Evolutionary conservation across 2,329 filamentous ascomycete species (phyloP), one percentile per base, ranked within the genome.

Genomic region (Corinectria fuckeliana): DNA sequence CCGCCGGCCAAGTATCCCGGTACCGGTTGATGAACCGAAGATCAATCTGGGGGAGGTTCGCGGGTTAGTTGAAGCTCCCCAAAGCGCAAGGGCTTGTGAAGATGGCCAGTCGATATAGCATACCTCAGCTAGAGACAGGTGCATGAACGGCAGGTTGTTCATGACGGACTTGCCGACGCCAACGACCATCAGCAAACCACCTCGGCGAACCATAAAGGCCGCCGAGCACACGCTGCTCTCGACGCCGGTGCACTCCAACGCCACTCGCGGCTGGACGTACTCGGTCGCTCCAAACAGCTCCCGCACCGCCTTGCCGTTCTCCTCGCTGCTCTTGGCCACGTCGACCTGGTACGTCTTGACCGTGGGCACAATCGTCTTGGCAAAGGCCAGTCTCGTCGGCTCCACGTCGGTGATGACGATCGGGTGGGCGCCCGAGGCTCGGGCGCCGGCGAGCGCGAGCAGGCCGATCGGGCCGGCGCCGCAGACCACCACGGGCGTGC

Each of bases 11-110:
- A 0, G 88, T 90, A 68, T 91, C 87, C 38, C 82, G 80, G 70
- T 91, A 91, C 7, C 88, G 80, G 72, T 91, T 90, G 70, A 90
- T 91, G 75, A 91, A 91, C 34, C 83, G 85, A 23, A 91, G 77
- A 65, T 90, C 81, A 63, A 91, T 89, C 69, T 71, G 25, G 32
- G 84, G 87, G 36, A 5, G 34, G 34, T n/a, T 16, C 13, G 25
- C 4, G 42, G n/a, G 42, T 45, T 45, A 45, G 42, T 16, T 11
- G 32, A 0, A 34, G 16, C 32, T 8, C 3, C 3, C 1, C n/a
- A n/a, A 18, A 9, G 18, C 10, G 1, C 14, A 5, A 11, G 4
- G n/a, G 21, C 20, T 9, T 48, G 48, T 26, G 32, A 42, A 10
- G 13, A 30, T 34, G n/a, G 14, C 16, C 18, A n/a, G n/a, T n/a